Percentiles rank a stretch among this genome's conserved stretches.
Conservation (phyloP, 2,329 filamentous ascomycete genomes). For the Dryadomyces quercus-mongolicae region DNA sequence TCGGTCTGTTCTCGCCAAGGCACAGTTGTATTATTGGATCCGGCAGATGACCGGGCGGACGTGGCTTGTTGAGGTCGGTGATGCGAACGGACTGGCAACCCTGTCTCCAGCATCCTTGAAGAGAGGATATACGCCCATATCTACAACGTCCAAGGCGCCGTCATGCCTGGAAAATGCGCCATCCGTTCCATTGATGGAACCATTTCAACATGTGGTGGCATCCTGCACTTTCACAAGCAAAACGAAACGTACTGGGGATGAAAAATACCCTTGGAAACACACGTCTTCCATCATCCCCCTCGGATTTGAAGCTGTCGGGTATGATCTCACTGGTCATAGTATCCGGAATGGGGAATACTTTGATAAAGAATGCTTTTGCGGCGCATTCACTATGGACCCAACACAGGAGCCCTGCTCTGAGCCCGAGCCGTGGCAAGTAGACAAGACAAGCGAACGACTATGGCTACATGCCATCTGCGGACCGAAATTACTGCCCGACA, state of each 20-base stretch:
- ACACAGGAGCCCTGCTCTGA: not conserved
- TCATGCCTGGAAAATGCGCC: not conserved
- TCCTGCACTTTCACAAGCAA: not conserved
- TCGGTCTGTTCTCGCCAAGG: not conserved
- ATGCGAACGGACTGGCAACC: not conserved
- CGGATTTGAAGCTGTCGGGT: not conserved
- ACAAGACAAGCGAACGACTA: not conserved
- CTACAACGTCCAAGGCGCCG: not conserved
- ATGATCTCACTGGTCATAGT: not conserved
- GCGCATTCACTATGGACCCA: not conserved
- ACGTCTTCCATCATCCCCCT: not conserved
- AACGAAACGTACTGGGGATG: not conserved
- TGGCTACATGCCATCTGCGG: not conserved
- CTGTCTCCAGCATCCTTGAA: not conserved
- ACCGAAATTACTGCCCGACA: not conserved
- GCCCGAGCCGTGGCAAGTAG: not conserved
- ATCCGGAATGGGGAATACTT: not conserved
- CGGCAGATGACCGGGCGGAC: not conserved
- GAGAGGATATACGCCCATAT: not conserved
- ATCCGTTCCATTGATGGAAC: not conserved
- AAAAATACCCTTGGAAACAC: not conserved
- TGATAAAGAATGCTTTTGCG: not conserved
- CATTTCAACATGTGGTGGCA: not conserved
- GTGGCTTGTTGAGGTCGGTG: not conserved
- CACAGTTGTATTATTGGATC: not conserved